These are phyloP conservation scores for Venturia pyrina DNA, from an alignment of 2,329 filamentous ascomycete genomes.

Conservation along the genomic window DNA sequence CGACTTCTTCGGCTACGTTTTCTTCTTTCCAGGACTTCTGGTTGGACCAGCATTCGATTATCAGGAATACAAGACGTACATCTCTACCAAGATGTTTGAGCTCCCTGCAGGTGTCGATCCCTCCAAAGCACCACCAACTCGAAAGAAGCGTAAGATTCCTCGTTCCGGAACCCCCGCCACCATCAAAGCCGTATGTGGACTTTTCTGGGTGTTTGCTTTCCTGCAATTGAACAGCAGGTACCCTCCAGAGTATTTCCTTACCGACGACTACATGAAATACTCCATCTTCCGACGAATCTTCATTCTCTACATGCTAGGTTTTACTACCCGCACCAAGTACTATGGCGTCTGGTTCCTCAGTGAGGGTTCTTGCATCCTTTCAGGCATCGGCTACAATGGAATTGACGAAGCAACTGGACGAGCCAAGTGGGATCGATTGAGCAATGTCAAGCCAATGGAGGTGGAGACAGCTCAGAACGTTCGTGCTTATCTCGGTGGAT, in stretches of 20 bases:
- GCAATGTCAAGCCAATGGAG: constrained; percentile 77
- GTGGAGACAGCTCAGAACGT: constrained; percentile 90
- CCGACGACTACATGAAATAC: constrained; percentile 56
- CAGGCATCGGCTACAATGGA: constrained; percentile 89
- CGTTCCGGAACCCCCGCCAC: constrained; percentile 78
- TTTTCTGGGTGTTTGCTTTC: constrained; percentile 72
- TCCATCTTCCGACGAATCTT: constrained; percentile 64
- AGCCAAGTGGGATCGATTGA: constrained; percentile 79
- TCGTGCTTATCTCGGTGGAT: constrained; percentile 80
- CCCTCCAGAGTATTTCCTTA: constrained; percentile 51
- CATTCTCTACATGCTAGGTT: constrained; percentile 71
- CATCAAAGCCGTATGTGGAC: constrained; percentile 61
- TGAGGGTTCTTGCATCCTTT: constrained; percentile 88
- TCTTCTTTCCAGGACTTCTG: constrained; percentile 90
- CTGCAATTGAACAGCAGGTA: constrained; percentile 62
- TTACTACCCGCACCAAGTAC: constrained; percentile 82
- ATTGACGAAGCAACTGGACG: constrained; percentile 76
- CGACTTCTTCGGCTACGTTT: constrained; percentile 80
- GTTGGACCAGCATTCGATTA: constrained; percentile 91
- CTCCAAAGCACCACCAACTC: constrained; percentile 71
- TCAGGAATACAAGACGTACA: constrained; percentile 82
- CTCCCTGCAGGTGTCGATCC: constrained; percentile 73
- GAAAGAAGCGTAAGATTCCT: constrained; percentile 86
- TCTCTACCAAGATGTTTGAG: constrained; percentile 91
- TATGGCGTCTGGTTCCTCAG: constrained; percentile 93